Base-by-base conservation (phyloP, 352 stramenopile genomes). In the Pythium plurisporium region DNA sequence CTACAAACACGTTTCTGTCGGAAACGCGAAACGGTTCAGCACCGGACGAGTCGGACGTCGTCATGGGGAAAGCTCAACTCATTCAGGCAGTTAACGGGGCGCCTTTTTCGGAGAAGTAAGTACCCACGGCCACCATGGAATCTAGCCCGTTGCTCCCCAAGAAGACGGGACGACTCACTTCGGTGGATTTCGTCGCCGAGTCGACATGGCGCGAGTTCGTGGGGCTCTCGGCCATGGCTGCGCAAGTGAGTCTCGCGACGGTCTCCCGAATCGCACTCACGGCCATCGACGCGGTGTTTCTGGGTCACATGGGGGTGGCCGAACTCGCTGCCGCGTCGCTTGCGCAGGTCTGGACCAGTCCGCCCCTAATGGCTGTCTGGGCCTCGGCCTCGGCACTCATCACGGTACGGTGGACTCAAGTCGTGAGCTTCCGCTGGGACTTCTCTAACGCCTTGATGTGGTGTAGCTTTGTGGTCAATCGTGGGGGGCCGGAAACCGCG, bases 291-390 rank as follows among this genome's bases (percentile, higher is more conserved):
- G 73, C 77, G 15, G 65, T 87, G 15, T 93, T 92, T 56, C 61
- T 94, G 9, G 86, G 86, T 3, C 82, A 94, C 54, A 57, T 93
- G n/a, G 86, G 86, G 12, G 66, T 86, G 15, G 70, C 82, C 30
- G 67, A 89, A 45, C 69, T 94, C 11, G 83, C 83, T 17, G 83
- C 70, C 1, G 77, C 75, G 2, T 89, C 86, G 11, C 65, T 94
- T n/a, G 70, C 76, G 5, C 72, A 84, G 38, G 64, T 91, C 5
- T 91, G 81, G 81, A 89, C 76, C 11, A 83, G 72, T 34, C 74
- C 73, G 34, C 73, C 70, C 23, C 69, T 89, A n/a, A 86, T 87
- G 57, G 65, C 64, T 5, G 76, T 89, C 5, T 89, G 74, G 78
- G 69, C 74, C 0, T 85, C 72, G 11, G 76, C 73, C 0, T 87